Conservation (phyloP, 805 yeast species). For the Komagataella pastoris region DNA sequence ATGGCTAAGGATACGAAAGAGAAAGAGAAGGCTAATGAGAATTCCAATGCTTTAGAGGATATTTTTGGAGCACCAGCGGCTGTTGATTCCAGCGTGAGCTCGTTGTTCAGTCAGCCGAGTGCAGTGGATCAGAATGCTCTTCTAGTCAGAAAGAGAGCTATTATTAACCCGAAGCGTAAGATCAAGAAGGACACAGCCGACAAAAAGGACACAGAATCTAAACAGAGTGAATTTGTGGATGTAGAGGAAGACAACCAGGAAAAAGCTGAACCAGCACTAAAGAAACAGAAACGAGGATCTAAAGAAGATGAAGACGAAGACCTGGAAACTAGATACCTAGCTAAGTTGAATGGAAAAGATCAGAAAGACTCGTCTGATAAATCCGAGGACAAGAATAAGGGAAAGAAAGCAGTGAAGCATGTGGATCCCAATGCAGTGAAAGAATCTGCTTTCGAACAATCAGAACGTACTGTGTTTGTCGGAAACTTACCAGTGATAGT, state of each 20-base stretch:
- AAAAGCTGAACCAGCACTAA: constrained; percentile 6
- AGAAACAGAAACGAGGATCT: constrained; percentile 7
- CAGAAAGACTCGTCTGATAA: constrained; percentile 7
- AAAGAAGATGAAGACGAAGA: constrained; percentile 22
- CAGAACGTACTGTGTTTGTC: constrained; percentile 74
- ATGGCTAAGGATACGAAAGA: neutral
- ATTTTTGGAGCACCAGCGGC: constrained; percentile 4
- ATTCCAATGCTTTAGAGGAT: neutral
- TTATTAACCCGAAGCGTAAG: constrained; percentile 8
- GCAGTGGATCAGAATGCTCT: constrained; percentile 27
- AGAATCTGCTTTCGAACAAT: constrained; percentile 65
- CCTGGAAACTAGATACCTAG: constrained; percentile 40
- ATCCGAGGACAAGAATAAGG: constrained; percentile 7
- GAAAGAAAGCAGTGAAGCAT: constrained; percentile 9
- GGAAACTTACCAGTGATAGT: constrained; percentile 75
- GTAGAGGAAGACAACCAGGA: constrained; percentile 11
- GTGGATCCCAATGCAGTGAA: constrained; percentile 31
- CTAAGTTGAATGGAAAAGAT: constrained; percentile 30
- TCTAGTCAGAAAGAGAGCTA: constrained; percentile 7
- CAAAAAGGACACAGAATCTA: constrained; percentile 6
- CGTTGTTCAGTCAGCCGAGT: constrained; percentile 23
- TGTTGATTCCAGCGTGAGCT: constrained; percentile 17
- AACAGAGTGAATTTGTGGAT: constrained; percentile 10
- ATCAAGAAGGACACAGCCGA: constrained; percentile 8
- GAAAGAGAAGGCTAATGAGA: neutral